Percentiles rank a stretch among this genome's conserved stretches.
Evolutionary conservation across 169 alveolate species (phyloP).

Genomic region (Plasmodium gaboni): DNA sequence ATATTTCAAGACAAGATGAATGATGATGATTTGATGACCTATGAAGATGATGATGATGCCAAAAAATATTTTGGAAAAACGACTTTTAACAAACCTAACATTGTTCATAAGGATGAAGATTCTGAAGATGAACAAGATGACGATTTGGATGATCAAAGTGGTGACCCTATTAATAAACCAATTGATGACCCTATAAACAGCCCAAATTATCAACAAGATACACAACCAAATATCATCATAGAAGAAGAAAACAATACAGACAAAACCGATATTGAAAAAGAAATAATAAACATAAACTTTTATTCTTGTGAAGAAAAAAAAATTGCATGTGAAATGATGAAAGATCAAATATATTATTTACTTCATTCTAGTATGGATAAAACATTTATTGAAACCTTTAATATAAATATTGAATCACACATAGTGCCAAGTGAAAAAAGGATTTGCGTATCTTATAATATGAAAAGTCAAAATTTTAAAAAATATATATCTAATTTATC

Average conservation of each 20-base stretch:
- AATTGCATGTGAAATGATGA: constrained; percentile 41
- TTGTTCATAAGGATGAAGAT: background rate
- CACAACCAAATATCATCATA: background rate
- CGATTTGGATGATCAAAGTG: background rate
- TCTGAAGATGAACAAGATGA: background rate
- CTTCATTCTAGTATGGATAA: constrained; percentile 62
- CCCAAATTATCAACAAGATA: no score
- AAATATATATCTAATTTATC: background rate
- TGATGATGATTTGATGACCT: constrained; percentile 30
- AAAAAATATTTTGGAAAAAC: constrained; percentile 52
- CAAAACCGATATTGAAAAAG: constrained; percentile 2
- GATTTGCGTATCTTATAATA: constrained; percentile 6
- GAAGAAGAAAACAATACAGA: background rate
- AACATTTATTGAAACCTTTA: constrained; percentile 22
- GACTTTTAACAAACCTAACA: constrained; percentile 25
- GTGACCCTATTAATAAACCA: background rate
- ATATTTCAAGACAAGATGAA: constrained; percentile 10
- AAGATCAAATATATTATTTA: constrained; percentile 49
- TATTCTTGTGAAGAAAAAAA: constrained; percentile 22
- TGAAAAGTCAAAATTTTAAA: constrained; percentile 12
- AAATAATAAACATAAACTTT: constrained; percentile 18
- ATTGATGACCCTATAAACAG: no score
- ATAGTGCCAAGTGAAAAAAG: constrained; percentile 4
- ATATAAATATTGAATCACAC: constrained; percentile 6
- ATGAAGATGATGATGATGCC: constrained; percentile 72